Evolutionary conservation across 108 stramenopile genomes (phyloP), one percentile per base, ranked within the genome.

Genomic region (Pseudonitzschia delicatissima): DNA sequence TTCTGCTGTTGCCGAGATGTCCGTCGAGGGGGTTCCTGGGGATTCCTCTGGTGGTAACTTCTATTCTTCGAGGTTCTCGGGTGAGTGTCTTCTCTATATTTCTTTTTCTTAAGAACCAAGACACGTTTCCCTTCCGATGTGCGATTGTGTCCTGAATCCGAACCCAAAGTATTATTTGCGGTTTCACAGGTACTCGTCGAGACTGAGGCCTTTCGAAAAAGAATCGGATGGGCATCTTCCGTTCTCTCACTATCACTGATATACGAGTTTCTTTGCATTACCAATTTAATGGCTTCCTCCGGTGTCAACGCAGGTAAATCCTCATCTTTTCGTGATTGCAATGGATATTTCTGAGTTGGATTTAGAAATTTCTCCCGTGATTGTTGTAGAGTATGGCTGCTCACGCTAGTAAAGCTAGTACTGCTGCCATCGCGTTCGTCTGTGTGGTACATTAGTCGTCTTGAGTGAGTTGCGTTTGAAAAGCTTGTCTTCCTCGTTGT

Each of bases 251-350:
- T 55, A 34, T 55, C 53, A 18, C 53, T 55, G 4, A 55, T 33
- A 17, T 55, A 55, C 1, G 31, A 13, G 32, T 55, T 27, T n/a
- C 31, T 27, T 17, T 61, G 18, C 60, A 61, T 40, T 15, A 61
- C 60, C 39, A 61, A 21, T 37, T 37, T 35, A 33, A 61, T 42
- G 34, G 60, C 60, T 27, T 61, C 39, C 40, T 61, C 60, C 5
- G 60, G 20, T 6, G 60, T 61, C 32, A 61, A 35, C 32, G 60
- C 31, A n/a, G 39, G 36, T 37, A 15, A n/a, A 9, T 36, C 13
- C 15, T 40, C 60, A 5, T 23, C 18, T 25, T 37, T 61, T 39
- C 3, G n/a, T 23, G 50, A 5, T 4, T 51, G 20, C 26, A 11
- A 7, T 23, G 50, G 27, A 42, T 42, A 11, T 42, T 42, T 11